Percentiles rank a stretch among this genome's conserved stretches.
phyloP scores from a whole-genome alignment of 2,329 filamentous ascomycete genomes.

The Penicillium sp. region DNA sequence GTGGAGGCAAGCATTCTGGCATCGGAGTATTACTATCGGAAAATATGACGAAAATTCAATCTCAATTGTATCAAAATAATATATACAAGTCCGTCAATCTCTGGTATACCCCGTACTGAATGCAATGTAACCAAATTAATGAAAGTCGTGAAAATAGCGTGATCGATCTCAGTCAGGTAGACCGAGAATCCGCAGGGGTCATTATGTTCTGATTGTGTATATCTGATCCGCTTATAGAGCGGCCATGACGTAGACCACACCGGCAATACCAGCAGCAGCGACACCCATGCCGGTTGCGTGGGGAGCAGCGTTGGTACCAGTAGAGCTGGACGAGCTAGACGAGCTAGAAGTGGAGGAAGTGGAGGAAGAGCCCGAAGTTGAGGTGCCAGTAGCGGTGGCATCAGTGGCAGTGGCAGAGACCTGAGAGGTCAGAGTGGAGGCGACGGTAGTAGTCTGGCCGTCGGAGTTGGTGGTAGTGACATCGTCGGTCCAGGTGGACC shows the following conservation, averaged over 20 bases:
- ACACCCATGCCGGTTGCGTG: constrained; percentile 23
- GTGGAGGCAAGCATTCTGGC: too few relatives aligned
- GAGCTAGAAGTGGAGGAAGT: not conserved
- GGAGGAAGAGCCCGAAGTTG: too few relatives aligned
- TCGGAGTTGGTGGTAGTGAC: constrained; percentile 18
- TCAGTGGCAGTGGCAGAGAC: constrained; percentile 8
- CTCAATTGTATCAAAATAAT: not conserved
- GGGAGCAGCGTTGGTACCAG: constrained; percentile 17
- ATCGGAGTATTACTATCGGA: not conserved
- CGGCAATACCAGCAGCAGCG: constrained; percentile 26
- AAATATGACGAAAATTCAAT: not conserved
- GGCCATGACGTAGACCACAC: constrained; percentile 31
- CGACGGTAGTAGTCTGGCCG: constrained; percentile 18
- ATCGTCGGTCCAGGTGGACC: constrained; percentile 5
- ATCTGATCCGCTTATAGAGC: constrained; percentile 24
- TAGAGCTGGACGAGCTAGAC: constrained; percentile 5
- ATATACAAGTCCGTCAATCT: not conserved
- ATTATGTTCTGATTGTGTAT: not conserved
- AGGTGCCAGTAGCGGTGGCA: not conserved
- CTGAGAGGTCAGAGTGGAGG: constrained; percentile 14
- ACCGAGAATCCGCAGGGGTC: not conserved
- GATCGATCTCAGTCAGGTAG: not conserved
- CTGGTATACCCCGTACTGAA: not conserved
- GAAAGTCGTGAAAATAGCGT: constrained; percentile 9
- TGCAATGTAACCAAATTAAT: constrained; percentile 5